Base-by-base conservation (phyloP, 495 filamentous ascomycete species). In the Penicillium maclennaniae region DNA sequence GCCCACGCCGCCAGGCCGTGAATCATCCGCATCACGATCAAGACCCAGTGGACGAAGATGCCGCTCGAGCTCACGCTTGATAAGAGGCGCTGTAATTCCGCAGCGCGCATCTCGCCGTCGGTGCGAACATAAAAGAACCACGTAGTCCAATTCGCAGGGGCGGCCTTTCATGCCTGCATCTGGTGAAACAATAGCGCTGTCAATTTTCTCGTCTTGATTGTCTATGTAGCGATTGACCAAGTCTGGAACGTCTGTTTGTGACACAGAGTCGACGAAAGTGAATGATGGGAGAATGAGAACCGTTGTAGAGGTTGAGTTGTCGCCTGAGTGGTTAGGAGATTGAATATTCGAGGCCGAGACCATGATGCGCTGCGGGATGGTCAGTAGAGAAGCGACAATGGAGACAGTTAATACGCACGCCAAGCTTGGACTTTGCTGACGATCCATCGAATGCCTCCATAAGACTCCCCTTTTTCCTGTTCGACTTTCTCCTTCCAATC, bases 91-190 rank as follows among this genome's bases (percentile, higher is more conserved):
- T 19, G 85, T 89, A 61, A 96, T 90, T 0, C 92, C 93, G 69
- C 93, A 98, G 53, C 93, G 88, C 0, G 91, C 93, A 65, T 98
- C 93, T 51, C 92, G 87, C 40, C 87, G 90, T 58, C 79, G 82
- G 67, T 98, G 93, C 7, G 89, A 95, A 75, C 93, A 97, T 39
- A 98, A 82, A n/a, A 98, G 83, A 58, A 98, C 87, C 40, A 97
- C 79, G 58, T 86, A 87, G 56, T 83, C 78, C 70, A 97, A 90
- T 10, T 87, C 84, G 51, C 84, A 93, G 1, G 86, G 80, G 2
- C 85, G 83, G 8, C 83, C 78, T 25, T 69, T 55, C 38, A 73
- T 57, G 16, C 43, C 75, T 7, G 65, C 50, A 54, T 42, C 45
- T 19, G 51, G 40, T 28, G 71, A 37, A 28, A 65, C 65, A 7